Percentiles rank a stretch among this genome's conserved stretches.
Evolutionary conservation across 257 asterid genomes (phyloP).

Genomic region (Solanum bulbocastanum): DNA sequence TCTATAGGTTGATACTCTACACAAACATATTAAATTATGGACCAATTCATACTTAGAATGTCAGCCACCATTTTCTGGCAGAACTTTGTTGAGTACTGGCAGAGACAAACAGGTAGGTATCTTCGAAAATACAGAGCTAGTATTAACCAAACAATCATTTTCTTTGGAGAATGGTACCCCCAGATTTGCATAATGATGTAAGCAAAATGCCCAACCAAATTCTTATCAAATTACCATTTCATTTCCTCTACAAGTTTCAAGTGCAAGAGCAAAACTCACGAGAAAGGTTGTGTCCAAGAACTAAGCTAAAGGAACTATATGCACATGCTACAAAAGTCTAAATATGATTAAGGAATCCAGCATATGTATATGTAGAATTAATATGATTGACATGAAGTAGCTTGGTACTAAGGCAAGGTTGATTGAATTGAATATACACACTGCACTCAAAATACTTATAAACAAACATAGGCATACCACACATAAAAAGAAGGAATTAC

Average conservation of each 20-base stretch:
- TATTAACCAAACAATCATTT: not conserved
- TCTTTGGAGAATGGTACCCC: not conserved
- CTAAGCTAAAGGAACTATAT: not conserved
- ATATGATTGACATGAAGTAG: not conserved
- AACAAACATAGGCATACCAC: not conserved
- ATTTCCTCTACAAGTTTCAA: not conserved
- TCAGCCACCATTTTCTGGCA: not conserved
- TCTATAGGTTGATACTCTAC: not conserved
- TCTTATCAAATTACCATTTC: not conserved
- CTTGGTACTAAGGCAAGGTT: not conserved
- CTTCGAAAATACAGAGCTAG: not conserved
- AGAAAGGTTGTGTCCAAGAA: not conserved
- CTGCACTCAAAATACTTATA: not conserved
- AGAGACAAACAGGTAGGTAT: not conserved
- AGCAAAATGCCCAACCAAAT: not conserved
- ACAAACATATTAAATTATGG: not conserved
- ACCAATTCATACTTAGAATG: not conserved
- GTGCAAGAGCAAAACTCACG: not conserved
- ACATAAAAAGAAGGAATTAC: constrained; percentile 13
- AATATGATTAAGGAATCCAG: not conserved
- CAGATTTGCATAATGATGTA: not conserved
- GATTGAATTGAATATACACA: not conserved
- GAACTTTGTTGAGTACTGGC: not conserved
- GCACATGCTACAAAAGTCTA: not conserved
- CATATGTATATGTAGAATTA: not conserved